Evolutionary conservation across 345 rosid genomes (phyloP).

Genomic region (Lagerstroemia speciosa): DNA sequence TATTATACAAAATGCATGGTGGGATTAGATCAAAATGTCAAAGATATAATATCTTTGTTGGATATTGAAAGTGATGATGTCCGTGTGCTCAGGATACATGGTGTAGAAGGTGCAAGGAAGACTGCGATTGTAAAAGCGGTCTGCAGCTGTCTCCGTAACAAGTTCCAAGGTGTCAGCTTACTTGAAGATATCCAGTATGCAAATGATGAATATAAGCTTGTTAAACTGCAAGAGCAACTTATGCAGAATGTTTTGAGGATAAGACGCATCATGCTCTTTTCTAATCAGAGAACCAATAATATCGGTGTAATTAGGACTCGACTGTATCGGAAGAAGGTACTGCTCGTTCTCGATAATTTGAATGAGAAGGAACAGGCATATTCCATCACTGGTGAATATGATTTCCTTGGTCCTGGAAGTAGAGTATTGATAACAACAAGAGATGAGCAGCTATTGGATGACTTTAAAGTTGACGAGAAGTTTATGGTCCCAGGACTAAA

Average conservation of each 20-base stretch:
- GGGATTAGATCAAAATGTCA: background rate
- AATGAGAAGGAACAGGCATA: background rate
- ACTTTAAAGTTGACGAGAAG: background rate
- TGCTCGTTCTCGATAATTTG: slow-evolving; percentile 1
- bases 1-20: background rate
- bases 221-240: slow-evolving; percentile 4
- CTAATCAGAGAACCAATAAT: background rate
- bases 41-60: background rate
- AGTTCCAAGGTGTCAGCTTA: slow-evolving; percentile 8
- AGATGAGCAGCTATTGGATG: background rate
- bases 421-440: slow-evolving; percentile 1
- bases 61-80: background rate
- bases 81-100: background rate
- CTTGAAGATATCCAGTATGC: background rate
- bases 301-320: background rate
- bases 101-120: slow-evolving; percentile 10
- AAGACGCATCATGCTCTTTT: background rate
- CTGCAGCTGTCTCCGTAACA: background rate
- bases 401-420: background rate
- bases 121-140: background rate
- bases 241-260: background rate
- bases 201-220: background rate
- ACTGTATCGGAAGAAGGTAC: slow-evolving; percentile 1
- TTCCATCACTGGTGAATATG: background rate
- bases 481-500: background rate